Conservation (phyloP, 164 flowering plant species). For the Nymphaea thermarum region DNA sequence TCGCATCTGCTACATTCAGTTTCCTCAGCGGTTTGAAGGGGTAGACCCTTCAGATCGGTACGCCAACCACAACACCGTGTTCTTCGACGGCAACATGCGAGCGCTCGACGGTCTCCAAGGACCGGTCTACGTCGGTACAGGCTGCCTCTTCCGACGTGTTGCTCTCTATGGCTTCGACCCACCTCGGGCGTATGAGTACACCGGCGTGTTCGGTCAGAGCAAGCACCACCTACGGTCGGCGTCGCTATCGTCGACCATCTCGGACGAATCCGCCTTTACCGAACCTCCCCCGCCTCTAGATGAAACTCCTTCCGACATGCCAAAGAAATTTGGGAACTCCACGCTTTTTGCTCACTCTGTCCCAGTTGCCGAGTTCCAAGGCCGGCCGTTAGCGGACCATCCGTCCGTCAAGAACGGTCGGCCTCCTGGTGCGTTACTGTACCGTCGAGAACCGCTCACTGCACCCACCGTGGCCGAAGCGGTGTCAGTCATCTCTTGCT, state of each 20-base stretch:
- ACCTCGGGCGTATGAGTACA: constrained; percentile 14
- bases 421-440: constrained; percentile 55
- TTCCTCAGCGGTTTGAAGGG: constrained; percentile 84
- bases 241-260: too few species aligned
- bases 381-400: constrained; percentile 70
- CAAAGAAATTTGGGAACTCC: constrained; percentile 73
- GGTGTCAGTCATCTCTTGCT: constrained; percentile 68
- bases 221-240: neutral
- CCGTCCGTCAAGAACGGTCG: constrained; percentile 59
- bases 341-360: constrained; percentile 51
- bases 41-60: constrained; percentile 78
- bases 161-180: constrained; percentile 80
- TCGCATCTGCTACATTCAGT: constrained; percentile 64
- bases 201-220: constrained; percentile 6
- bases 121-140: constrained; percentile 78
- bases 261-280: too few species aligned
- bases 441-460: constrained; percentile 64
- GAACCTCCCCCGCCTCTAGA: constrained; percentile 13
- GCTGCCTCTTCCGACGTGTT: constrained; percentile 59
- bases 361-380: constrained; percentile 55
- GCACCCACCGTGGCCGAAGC: constrained; percentile 70
- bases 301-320: constrained; percentile 35
- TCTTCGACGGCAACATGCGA: constrained; percentile 81
- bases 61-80: constrained; percentile 78
- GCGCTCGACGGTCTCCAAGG: constrained; percentile 87